Evolutionary conservation across 129 eudicot genomes (phyloP).

Genomic region (Saussurea involucrata): DNA sequence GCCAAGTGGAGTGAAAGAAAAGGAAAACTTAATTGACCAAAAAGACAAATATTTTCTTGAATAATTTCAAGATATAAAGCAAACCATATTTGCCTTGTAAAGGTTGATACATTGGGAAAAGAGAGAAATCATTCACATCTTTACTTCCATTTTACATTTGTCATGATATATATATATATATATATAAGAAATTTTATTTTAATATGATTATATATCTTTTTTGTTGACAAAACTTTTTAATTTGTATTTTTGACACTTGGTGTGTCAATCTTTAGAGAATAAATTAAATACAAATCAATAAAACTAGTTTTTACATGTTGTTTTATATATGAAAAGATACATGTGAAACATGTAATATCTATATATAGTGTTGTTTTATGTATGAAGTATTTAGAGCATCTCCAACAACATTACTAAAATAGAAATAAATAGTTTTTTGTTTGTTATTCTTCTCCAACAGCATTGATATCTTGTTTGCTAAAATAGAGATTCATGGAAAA

Average conservation of each 20-base stretch:
- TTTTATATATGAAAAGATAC: too few relatives aligned
- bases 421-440: too few relatives aligned
- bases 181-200: too few relatives aligned
- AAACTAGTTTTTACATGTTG: too few relatives aligned
- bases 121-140: constrained; percentile 28
- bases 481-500: too few relatives aligned
- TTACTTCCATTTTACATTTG: constrained; percentile 8
- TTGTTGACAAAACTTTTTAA: background rate
- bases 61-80: constrained; percentile 24
- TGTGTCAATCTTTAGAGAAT: too few relatives aligned
- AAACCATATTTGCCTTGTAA: constrained; percentile 25
- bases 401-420: too few relatives aligned
- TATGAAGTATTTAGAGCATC: too few relatives aligned
- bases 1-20: constrained; percentile 22
- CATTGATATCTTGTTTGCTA: too few relatives aligned
- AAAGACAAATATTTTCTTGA: constrained; percentile 12
- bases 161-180: background rate
- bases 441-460: too few relatives aligned
- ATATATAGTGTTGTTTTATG: background rate
- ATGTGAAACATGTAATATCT: background rate
- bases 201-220: background rate
- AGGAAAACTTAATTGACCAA: background rate
- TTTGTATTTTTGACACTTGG: background rate
- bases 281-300: background rate
- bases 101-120: background rate